These are phyloP conservation scores for Botrytis deweyae DNA, from an alignment of 2,329 filamentous ascomycete genomes.

Conservation along the genomic window DNA sequence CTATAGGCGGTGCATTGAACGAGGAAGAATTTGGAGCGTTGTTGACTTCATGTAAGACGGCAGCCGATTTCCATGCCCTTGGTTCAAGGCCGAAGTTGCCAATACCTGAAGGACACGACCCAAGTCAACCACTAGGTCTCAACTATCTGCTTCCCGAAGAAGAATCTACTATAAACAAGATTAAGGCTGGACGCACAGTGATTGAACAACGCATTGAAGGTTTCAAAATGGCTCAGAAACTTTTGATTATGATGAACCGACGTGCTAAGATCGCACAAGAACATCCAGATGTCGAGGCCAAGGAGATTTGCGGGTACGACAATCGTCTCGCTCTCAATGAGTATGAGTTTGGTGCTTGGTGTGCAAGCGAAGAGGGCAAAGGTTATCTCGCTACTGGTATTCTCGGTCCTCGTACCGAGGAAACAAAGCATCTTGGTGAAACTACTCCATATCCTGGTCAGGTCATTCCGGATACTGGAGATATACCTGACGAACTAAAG, in stretches of 20 bases:
- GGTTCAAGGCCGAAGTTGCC: conserved; percentile 36
- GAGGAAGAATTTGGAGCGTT: conserved; percentile 31
- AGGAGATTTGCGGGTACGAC: conserved; percentile 38
- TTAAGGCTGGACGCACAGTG: conserved; percentile 27
- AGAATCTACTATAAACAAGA: conserved; percentile 27
- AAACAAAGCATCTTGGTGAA: conserved; percentile 29
- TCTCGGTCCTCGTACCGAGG: conserved; percentile 36
- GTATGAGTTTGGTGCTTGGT: conserved; percentile 34
- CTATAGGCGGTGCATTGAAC: conserved; percentile 36
- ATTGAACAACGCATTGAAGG: conserved; percentile 29
- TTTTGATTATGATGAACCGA: conserved; percentile 34
- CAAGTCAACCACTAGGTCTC: conserved; percentile 35
- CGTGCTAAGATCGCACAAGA: conserved; percentile 30
- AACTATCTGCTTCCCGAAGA: conserved; percentile 36
- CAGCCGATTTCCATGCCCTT: conserved; percentile 31
- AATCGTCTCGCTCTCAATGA: conserved; percentile 37
- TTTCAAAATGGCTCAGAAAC: conserved; percentile 29
- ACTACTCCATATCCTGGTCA: conserved; percentile 30
- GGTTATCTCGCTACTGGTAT: conserved; percentile 30
- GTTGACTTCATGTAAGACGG: conserved; percentile 26
- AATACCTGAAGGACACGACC: conserved; percentile 31
- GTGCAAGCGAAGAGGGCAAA: conserved; percentile 32
- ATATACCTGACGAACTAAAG: conserved; percentile 29
- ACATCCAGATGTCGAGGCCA: conserved; percentile 29
- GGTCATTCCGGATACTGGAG: conserved; percentile 10